Evolutionary conservation across 305 asterid species (phyloP).

Genomic region (Andrographis paniculata): DNA sequence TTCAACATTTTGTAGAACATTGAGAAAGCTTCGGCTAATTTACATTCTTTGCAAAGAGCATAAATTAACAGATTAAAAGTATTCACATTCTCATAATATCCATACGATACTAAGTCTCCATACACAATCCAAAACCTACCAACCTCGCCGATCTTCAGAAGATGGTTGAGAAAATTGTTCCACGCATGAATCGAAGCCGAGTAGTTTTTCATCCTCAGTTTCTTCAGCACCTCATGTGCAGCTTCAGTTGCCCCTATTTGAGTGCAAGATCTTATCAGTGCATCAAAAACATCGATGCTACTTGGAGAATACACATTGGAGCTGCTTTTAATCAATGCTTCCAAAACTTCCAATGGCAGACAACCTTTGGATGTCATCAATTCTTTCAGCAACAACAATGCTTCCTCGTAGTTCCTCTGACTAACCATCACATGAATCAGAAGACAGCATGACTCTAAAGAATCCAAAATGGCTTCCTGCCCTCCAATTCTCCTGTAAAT

Average conservation of each 20-base stretch:
- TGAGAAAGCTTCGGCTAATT: slow-evolving; percentile 48
- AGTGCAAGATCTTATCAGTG: slow-evolving; percentile 61
- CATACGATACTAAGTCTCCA: slow-evolving; percentile 46
- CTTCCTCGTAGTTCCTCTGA: slow-evolving; percentile 44
- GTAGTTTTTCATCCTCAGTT: slow-evolving; percentile 26
- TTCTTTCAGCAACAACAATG: slow-evolving; percentile 49
- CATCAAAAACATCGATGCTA: slow-evolving; percentile 43
- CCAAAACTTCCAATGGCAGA: slow-evolving; percentile 40
- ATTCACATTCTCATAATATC: slow-evolving; percentile 49
- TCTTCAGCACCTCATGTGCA: slow-evolving; percentile 51
- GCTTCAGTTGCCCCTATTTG: slow-evolving; percentile 48
- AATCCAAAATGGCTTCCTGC: slow-evolving; percentile 23
- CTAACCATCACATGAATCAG: slow-evolving; percentile 50
- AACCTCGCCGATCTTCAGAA: slow-evolving; percentile 44
- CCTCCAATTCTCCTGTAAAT: slow-evolving; percentile 39
- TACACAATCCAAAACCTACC: slow-evolving; percentile 43
- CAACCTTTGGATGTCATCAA: slow-evolving; percentile 46
- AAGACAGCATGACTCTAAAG: slow-evolving; percentile 44
- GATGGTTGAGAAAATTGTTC: slow-evolving; percentile 69
- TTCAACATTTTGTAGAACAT: slow-evolving; percentile 62
- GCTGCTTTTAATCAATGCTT: slow-evolving; percentile 34
- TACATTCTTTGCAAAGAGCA: slow-evolving; percentile 57
- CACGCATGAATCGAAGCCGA: slow-evolving; percentile 46
- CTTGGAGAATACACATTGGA: slow-evolving; percentile 13
- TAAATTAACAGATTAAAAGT: slow-evolving; percentile 51